Base-by-base conservation (phyloP, 2,329 filamentous ascomycete genomes). In the Endothia cerciana region DNA sequence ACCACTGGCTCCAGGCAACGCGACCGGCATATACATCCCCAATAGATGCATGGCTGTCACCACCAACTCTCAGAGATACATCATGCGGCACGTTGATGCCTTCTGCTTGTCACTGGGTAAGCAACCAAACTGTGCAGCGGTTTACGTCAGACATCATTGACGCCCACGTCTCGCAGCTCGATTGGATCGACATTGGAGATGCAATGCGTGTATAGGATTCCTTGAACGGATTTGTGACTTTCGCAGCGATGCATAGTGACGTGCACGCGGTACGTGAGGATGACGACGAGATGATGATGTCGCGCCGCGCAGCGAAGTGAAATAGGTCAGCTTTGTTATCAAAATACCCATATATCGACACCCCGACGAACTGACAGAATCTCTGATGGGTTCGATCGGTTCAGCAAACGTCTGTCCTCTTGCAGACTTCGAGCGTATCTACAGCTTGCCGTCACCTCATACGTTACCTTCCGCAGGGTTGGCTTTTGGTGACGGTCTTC, bases 1-100 rank as follows among this genome's bases (percentile, higher is more conserved):
- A 90, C 75, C 87, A 90, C 75, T 89, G 88, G 75, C 78, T 90
- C 38, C 85, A 89, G 74, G 69, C 53, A 75, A 75, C 19, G 71
- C 81, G 10, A 69, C 71, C 30, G 70, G 71, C 4, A 73, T 74
- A 13, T 38, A 67, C 28, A 70, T 73, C 22, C 74, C 78, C 1
- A 71, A 75, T 62, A 61, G 70, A 1, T 22, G 67, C 7, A 41
- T 73, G 1, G 74, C 80, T 3, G 71, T 78, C 1, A 79, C 78
- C 33, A 86, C 74, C 53, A 85, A 83, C 6, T 82, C 84, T 4
- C 78, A 80, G 1, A 79, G 81, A 0, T 81, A 80, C 0, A 78
- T 79, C 19, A 74, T 72, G 0, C 85, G 84, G 1, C 77, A 80
- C 67, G 70, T 74, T 0, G 67, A 74, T 22, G 72, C 76, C 19